These are phyloP conservation scores for Pythium sukuiense DNA, from an alignment of 352 stramenopile species.

Conservation along the genomic window DNA sequence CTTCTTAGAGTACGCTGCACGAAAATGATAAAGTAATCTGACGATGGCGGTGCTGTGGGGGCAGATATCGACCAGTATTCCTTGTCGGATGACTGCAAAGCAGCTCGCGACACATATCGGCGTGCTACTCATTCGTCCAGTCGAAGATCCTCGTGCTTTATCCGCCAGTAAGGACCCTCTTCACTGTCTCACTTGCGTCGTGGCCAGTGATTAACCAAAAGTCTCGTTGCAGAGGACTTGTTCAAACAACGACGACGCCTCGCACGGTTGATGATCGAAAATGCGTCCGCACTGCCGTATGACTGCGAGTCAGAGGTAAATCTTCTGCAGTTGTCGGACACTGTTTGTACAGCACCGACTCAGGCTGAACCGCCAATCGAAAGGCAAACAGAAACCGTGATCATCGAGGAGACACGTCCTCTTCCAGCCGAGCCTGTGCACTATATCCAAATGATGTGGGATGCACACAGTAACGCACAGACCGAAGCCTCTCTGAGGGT, in stretches of 20 bases:
- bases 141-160: conserved; percentile 28
- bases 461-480: conserved; percentile 20
- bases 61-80: conserved; percentile 41
- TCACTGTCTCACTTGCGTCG: no score
- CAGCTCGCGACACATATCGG: conserved; percentile 43
- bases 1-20: background rate
- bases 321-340: background rate
- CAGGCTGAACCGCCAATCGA: background rate
- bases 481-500: conserved; percentile 34
- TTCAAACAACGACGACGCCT: conserved; percentile 39
- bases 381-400: background rate
- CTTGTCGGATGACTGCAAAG: conserved; percentile 44
- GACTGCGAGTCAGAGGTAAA: conserved; percentile 17
- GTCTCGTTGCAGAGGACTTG: conserved; percentile 19
- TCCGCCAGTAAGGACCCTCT: conserved; percentile 34
- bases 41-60: background rate
- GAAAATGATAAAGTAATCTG: background rate
- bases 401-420: background rate
- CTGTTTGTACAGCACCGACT: background rate
- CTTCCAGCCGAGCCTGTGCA: conserved; percentile 10
- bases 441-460: conserved; percentile 47
- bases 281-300: conserved; percentile 43
- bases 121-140: conserved; percentile 42
- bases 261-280: conserved; percentile 50
- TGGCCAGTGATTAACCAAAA: background rate